A percentile compares a stretch with the other conserved stretches of the same genome.
phyloP scores from a whole-genome alignment of 1,284 basidiomycete species.

The Ustilago bromivora region DNA sequence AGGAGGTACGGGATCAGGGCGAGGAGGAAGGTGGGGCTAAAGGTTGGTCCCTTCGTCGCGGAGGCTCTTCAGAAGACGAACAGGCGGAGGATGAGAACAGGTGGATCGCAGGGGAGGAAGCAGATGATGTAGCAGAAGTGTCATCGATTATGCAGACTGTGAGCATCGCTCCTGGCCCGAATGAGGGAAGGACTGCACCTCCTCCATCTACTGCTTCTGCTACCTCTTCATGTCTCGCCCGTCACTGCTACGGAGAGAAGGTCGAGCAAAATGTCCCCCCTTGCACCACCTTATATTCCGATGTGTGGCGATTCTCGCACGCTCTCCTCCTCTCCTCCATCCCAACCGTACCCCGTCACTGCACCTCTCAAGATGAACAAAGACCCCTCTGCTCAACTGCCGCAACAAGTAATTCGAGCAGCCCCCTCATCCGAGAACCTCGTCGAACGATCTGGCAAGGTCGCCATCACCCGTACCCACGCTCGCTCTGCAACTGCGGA shows the following conservation, averaged over 20 bases:
- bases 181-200: conserved; percentile 12
- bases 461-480: not conserved
- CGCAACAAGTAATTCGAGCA: conserved; percentile 38
- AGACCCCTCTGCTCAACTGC: conserved; percentile 15
- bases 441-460: not conserved
- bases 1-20: not conserved
- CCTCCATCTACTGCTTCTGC: conserved; percentile 19
- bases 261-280: not conserved
- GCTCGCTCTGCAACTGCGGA: not conserved
- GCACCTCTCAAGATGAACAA: conserved; percentile 47
- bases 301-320: conserved; percentile 35
- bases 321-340: not conserved
- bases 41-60: conserved; percentile 38
- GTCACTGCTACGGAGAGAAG: not conserved
- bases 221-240: conserved; percentile 18
- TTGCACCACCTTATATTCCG: conserved; percentile 16
- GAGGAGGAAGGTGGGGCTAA: not conserved
- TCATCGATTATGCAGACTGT: conserved; percentile 46
- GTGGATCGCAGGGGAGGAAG: conserved; percentile 23
- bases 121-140: conserved; percentile 45
- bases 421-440: conserved; percentile 32
- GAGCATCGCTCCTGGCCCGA: conserved; percentile 12
- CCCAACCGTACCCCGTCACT: conserved; percentile 11
- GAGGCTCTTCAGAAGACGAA: conserved; percentile 17
- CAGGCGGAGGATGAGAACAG: conserved; percentile 11